Evolutionary conservation across 352 stramenopile species (phyloP), one percentile per base, ranked within the genome.

Genomic region (Pythium scleroteichum): DNA sequence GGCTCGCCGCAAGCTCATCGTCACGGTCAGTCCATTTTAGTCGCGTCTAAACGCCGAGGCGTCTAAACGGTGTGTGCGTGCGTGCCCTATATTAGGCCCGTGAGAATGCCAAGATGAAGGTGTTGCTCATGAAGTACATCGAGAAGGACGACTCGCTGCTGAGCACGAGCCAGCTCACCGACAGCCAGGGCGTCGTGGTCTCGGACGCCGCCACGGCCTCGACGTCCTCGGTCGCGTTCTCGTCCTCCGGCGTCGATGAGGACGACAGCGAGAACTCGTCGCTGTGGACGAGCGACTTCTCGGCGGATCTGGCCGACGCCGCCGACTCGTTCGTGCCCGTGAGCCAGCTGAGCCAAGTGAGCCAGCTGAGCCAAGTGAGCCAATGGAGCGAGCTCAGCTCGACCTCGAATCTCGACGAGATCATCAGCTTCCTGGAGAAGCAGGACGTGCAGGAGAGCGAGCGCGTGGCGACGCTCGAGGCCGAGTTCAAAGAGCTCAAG

Each of bases 101-200:
- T 20, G 85, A 95, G 59, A 93, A 93, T 59, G 85, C 85, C 52
- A 91, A 92, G 69, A 92, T 93, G 77, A 91, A 90, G 59, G 84
- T 93, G 58, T 46, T 93, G 53, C 70, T 95, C 23, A 85, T 91
- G 79, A 90, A 88, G 49, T 93, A 95, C 72, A 90, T 95, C 45
- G 80, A 95, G 20, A 88, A 87, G 52, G 85, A 93, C 60, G 79
- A 93, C 55, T 90, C 82, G 56, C 66, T 95, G 26, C 52, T 92
- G 48, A 82, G 78, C 61, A 81, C 80, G 49, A 92, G 82, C 41
- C 85, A 94, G 65, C 59, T 94, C 53, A 92, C 39, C 29, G 76
- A 59, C 20, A 59, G 56, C 17, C 41, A 64, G 50, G 45, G n/a
- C 22, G 22, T 17, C 19, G 35, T 39, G 3, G 33, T 19, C 50